Conservation (phyloP, 371 early-diverging fungal genomes). For the Mucor circinelloides region DNA sequence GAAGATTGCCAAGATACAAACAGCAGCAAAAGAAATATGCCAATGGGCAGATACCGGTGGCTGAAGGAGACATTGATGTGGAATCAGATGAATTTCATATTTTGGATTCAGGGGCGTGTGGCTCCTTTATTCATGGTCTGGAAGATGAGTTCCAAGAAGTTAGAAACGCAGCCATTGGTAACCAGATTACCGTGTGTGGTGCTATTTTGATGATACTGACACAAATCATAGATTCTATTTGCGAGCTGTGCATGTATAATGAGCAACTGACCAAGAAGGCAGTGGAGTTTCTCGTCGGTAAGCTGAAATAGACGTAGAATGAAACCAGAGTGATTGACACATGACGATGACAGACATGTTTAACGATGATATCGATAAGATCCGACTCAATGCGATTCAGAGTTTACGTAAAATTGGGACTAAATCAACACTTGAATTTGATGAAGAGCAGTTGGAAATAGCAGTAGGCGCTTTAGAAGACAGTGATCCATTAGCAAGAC, state of each 20-base stretch:
- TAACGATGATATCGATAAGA: constrained; percentile 86
- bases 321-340: not conserved
- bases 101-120: constrained; percentile 77
- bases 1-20: constrained; percentile 23
- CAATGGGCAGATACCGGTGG: constrained; percentile 49
- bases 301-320: not conserved
- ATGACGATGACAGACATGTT: constrained; percentile 74
- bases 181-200: not conserved
- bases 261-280: constrained; percentile 67
- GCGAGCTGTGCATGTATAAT: constrained; percentile 69
- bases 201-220: not conserved
- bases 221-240: constrained; percentile 69
- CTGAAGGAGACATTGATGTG: constrained; percentile 71
- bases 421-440: constrained; percentile 57
- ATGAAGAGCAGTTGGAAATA: constrained; percentile 77
- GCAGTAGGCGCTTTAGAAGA: constrained; percentile 80
- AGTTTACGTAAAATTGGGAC: constrained; percentile 75
- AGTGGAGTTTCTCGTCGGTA: constrained; percentile 77
- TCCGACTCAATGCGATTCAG: constrained; percentile 80
- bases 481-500: constrained; percentile 63
- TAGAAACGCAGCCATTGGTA: constrained; percentile 81
- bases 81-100: constrained; percentile 66
- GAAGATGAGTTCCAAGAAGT: constrained; percentile 93
- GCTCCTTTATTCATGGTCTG: constrained; percentile 91
- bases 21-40: constrained; percentile 27